Conservation (phyloP, 352 stramenopile genomes). For the Phytophthora capsici region DNA sequence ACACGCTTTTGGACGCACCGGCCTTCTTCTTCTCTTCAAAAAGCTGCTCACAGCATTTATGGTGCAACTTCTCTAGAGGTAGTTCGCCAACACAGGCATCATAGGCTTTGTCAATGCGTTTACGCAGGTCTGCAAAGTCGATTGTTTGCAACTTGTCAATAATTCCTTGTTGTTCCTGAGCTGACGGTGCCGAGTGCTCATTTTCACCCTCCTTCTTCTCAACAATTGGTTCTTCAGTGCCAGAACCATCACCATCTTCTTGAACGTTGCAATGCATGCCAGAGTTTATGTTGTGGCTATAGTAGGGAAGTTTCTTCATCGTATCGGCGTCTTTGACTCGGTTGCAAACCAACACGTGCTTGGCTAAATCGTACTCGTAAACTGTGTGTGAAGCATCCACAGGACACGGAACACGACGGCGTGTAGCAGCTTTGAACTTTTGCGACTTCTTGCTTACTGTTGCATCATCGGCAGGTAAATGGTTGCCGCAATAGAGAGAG, state of each 20-base stretch:
- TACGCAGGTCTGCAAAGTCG: conserved; percentile 62
- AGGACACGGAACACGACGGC: conserved; percentile 75
- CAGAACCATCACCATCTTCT: neutral
- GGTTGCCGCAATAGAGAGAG: conserved; percentile 78
- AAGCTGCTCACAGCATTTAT: conserved; percentile 68
- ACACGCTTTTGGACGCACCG: conserved; percentile 59
- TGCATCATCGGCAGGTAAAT: conserved; percentile 52
- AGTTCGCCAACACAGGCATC: conserved; percentile 63
- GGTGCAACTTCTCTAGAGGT: conserved; percentile 68
- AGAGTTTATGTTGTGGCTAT: conserved; percentile 83
- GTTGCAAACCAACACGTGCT: conserved; percentile 85
- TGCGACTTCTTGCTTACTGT: conserved; percentile 62
- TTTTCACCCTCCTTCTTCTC: conserved; percentile 14
- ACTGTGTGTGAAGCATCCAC: conserved; percentile 76
- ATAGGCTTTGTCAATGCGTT: conserved; percentile 61
- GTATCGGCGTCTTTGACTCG: conserved; percentile 65
- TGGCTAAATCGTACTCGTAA: conserved; percentile 80
- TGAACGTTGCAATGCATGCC: conserved; percentile 43
- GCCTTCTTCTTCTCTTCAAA: conserved; percentile 66
- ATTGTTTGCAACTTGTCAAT: conserved; percentile 74
- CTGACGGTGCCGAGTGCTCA: conserved; percentile 47
- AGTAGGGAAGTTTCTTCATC: conserved; percentile 74
- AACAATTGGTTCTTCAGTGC: conserved; percentile 6
- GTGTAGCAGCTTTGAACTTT: conserved; percentile 63
- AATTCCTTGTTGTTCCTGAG: conserved; percentile 62